Base-by-base conservation (phyloP, 768 basidiomycete species). In the Suillus lakei region DNA sequence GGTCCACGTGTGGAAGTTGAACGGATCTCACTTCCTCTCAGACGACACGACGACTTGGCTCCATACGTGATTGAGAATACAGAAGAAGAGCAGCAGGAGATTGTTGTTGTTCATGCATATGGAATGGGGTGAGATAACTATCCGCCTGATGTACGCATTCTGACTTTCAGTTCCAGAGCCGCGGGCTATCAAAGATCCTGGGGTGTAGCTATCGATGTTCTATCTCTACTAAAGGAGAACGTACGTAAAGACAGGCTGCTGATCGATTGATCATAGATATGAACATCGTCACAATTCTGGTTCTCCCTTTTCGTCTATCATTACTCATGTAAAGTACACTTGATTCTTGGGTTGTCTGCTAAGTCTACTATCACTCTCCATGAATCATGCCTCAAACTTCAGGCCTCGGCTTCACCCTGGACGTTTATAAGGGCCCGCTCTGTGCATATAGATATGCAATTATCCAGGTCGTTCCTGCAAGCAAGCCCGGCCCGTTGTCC, bases 1-100 rank as follows among this genome's bases (percentile, higher is more conserved):
- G 89, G 89, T 4, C 77, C 85, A n/a, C 76, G 88, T 38, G 73
- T 90, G 16, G 88, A 90, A 68, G 71, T 76, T 6, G 84, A 88
- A 65, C 65, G 70, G 64, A 66, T 83, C 55, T 66, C 69, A 39
- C 66, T 83, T 28, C 83, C 82, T 58, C 72, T 77, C 58, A 67
- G 34, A 48, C 62, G 43, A 63, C 50, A 59, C 64, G 56, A 48
- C 56, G 30, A 43, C 56, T 46, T 39, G 59, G 63, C n/a, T 61
- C 60, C 28, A 63, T 36, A 30, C 26, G 7, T 12, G 65, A 32
- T 44, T 50, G 43, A 55, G 61, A 66, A 62, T 46, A 68, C 60
- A 66, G 77, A 50, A 76, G 75, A 67, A 43, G 44, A 61, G 7
- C 38, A 68, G 68, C 54, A 64, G 70, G 34, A 71, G 7, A 59